Evolutionary conservation across 441 rosid genomes (phyloP).

Genomic region (Populus hybrid): DNA sequence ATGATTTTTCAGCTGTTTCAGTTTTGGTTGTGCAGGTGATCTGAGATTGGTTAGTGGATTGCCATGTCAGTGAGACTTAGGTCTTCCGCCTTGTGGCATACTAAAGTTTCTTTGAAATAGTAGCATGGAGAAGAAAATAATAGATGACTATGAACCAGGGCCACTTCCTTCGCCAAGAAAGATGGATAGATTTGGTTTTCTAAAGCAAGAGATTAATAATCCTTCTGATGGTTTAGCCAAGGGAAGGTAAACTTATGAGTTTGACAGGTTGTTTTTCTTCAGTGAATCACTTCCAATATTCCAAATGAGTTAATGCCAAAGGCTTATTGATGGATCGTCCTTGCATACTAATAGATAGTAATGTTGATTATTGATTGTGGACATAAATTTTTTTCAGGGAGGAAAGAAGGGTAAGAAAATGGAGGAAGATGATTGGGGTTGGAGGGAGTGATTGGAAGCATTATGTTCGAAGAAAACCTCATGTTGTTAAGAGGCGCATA

Average conservation of each 20-base stretch:
- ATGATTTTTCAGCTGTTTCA: constrained; percentile 5
- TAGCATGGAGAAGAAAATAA: constrained; percentile 65
- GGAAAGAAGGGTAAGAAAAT: constrained; percentile 76
- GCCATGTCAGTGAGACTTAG: constrained; percentile 28
- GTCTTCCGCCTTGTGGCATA: constrained; percentile 18
- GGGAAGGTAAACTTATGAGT: constrained; percentile 45
- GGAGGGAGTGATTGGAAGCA: constrained; percentile 99
- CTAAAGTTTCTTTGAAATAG: constrained; percentile 29
- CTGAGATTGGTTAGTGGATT: constrained; percentile 12
- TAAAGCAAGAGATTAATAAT: constrained; percentile 58
- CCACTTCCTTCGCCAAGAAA: constrained; percentile 61
- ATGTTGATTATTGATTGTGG: constrained; percentile 16
- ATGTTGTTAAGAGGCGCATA: constrained; percentile 83
- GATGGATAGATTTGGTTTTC: constrained; percentile 76
- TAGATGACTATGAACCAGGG: constrained; percentile 64
- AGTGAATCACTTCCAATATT: not conserved
- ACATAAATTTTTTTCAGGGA: constrained; percentile 48
- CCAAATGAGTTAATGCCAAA: not conserved
- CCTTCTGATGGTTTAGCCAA: constrained; percentile 50
- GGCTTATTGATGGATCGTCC: constrained; percentile 5
- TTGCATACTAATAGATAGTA: not conserved
- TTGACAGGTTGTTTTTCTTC: constrained; percentile 42
- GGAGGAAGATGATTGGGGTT: constrained; percentile 98
- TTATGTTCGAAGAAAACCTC: constrained; percentile 82
- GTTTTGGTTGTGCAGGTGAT: constrained; percentile 16